Evolutionary conservation across 768 basidiomycete species (phyloP).

Genomic region (Lentinus tigrinus): DNA sequence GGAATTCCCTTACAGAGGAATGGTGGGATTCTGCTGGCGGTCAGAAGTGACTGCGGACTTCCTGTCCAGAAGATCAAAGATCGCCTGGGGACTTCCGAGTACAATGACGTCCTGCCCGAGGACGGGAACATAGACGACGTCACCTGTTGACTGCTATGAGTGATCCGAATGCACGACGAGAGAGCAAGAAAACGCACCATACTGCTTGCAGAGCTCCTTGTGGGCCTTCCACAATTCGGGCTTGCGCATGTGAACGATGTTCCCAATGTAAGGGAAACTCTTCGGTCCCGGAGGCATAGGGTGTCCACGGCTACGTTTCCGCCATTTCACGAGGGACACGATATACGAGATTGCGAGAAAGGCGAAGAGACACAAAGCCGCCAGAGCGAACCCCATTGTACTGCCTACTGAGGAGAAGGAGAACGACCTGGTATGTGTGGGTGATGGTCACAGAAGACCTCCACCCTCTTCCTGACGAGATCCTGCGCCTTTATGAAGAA

Average conservation of each 20-base stretch:
- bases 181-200: constrained; percentile 12
- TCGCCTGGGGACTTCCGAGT: constrained; percentile 5
- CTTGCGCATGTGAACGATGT: constrained; percentile 19
- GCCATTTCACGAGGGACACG: neutral
- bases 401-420: no score
- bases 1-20: neutral
- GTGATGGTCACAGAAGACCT: no score
- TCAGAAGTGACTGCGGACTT: constrained; percentile 23
- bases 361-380: neutral
- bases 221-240: constrained; percentile 19
- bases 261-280: constrained; percentile 22
- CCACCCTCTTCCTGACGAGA: no score
- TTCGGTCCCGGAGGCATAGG: constrained; percentile 27
- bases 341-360: neutral
- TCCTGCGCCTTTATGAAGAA: no score
- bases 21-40: neutral
- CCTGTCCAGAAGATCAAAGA: constrained; percentile 23
- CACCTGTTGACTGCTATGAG: neutral
- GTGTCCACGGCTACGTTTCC: neutral
- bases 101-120: constrained; percentile 16
- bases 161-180: neutral
- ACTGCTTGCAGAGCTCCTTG: constrained; percentile 20
- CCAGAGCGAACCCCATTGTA: no score
- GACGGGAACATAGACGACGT: constrained; percentile 17
- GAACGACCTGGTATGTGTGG: no score